A percentile compares a stretch with the other conserved stretches of the same genome.
Conservation (phyloP, 345 rosid species). For the Linum lewisii region DNA sequence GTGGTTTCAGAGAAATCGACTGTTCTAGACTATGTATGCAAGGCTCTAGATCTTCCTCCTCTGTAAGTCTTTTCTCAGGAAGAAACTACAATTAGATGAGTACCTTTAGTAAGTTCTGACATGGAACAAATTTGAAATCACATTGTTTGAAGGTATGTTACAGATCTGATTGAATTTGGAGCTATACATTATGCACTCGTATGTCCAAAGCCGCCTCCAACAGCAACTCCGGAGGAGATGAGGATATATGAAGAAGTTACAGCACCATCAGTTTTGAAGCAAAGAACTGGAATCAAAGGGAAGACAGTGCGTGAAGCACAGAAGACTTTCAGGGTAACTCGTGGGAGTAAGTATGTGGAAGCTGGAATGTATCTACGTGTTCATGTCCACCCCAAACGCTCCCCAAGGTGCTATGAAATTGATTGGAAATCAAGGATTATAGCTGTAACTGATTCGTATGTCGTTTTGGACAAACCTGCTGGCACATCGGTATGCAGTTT, state of each 20-base stretch:
- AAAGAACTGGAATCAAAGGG: conserved; percentile 66
- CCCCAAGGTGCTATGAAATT: conserved; percentile 89
- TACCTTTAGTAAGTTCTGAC: conserved; percentile 7
- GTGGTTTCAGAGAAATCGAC: conserved; percentile 62
- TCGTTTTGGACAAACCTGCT: conserved; percentile 90
- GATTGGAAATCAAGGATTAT: conserved; percentile 81
- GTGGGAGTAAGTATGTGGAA: conserved; percentile 51
- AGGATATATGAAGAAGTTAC: conserved; percentile 57
- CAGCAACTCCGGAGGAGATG: conserved; percentile 65
- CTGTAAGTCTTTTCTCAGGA: conserved; percentile 38
- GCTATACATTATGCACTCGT: conserved; percentile 88
- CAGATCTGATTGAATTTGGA: conserved; percentile 92
- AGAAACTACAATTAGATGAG: background rate
- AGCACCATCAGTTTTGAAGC: conserved; percentile 46
- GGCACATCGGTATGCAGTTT: conserved; percentile 72
- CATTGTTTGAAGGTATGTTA: conserved; percentile 81
- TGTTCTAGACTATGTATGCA: conserved; percentile 47
- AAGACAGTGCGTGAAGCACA: conserved; percentile 88
- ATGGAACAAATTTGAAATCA: conserved; percentile 26
- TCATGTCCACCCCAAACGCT: conserved; percentile 89
- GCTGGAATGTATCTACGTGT: conserved; percentile 79
- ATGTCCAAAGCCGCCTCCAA: conserved; percentile 80
- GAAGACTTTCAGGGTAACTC: conserved; percentile 69
- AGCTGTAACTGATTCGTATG: conserved; percentile 60
- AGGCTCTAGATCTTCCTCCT: conserved; percentile 69